Evolutionary conservation across 129 eudicot species (phyloP).

Genomic region (Centaurea solstitialis): DNA sequence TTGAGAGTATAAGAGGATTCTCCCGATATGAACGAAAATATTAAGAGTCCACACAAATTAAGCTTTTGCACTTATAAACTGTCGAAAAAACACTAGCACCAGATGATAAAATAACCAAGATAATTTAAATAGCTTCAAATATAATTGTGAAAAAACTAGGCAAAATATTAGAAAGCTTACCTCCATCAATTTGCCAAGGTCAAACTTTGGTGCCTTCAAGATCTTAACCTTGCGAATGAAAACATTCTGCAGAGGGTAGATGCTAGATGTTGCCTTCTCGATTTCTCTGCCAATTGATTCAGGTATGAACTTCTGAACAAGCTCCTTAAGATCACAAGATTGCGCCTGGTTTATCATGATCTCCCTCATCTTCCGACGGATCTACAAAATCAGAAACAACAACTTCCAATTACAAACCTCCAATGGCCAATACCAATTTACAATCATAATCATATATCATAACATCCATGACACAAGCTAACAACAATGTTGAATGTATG

Average conservation of each 20-base stretch:
- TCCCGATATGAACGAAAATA: not conserved
- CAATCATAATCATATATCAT: not conserved
- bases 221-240: constrained; percentile 59
- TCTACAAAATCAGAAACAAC: constrained; percentile 20
- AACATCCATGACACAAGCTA: not conserved
- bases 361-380: constrained; percentile 67
- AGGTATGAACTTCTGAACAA: constrained; percentile 60
- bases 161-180: constrained; percentile 10
- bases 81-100: not conserved
- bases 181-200: constrained; percentile 67
- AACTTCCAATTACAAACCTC: not conserved
- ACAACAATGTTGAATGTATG: too few relatives aligned
- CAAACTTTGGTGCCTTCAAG: constrained; percentile 66
- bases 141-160: not conserved
- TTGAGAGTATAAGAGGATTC: not conserved
- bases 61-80: not conserved
- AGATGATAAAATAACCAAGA: not conserved
- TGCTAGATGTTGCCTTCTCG: constrained; percentile 66
- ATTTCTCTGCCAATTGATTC: constrained; percentile 64
- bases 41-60: not conserved
- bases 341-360: constrained; percentile 65
- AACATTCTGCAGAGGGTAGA: constrained; percentile 62
- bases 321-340: constrained; percentile 57
- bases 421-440: not conserved
- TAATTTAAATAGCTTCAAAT: not conserved